phyloP scores from a whole-genome alignment of 1,284 basidiomycete genomes.

The Wolfiporia cocos region DNA sequence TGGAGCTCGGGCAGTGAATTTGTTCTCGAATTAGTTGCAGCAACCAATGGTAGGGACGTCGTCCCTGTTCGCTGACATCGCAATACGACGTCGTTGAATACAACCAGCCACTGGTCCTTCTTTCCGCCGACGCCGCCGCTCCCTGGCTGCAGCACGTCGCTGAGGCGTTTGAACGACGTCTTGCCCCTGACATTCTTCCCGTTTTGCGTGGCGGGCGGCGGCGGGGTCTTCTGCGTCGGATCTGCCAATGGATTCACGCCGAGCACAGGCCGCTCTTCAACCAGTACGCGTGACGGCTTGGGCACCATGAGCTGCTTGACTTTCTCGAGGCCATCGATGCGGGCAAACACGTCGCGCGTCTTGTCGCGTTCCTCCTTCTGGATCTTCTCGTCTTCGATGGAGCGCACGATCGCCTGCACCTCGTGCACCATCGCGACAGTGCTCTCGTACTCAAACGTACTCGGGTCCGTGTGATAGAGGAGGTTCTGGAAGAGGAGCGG shows the following conservation, averaged over 20 bases:
- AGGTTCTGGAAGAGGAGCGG: slow-evolving; percentile 96
- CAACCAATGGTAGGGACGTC: slow-evolving; percentile 80
- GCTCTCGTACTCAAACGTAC: slow-evolving; percentile 95
- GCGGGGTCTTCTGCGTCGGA: slow-evolving; percentile 31
- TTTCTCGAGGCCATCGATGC: slow-evolving; percentile 93
- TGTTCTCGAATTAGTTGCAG: slow-evolving; percentile 60
- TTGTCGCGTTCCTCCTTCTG: slow-evolving; percentile 93
- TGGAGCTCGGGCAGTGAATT: slow-evolving; percentile 76
- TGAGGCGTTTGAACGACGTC: slow-evolving; percentile 79
- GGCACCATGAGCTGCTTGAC: slow-evolving; percentile 84
- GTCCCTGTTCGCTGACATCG: slow-evolving; percentile 88
- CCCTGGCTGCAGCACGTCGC: slow-evolving; percentile 63
- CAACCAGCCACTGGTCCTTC: slow-evolving; percentile 90
- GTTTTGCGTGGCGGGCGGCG: slow-evolving; percentile 44
- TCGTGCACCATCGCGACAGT: slow-evolving; percentile 96
- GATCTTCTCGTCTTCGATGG: slow-evolving; percentile 97
- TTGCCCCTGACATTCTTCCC: slow-evolving; percentile 67
- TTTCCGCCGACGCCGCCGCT: slow-evolving; percentile 59
- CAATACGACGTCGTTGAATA: slow-evolving; percentile 93
- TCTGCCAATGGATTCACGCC: slow-evolving; percentile 19
- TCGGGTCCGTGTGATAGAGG: slow-evolving; percentile 95
- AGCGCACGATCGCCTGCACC: slow-evolving; percentile 91
- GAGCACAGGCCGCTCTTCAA: slow-evolving; percentile 65
- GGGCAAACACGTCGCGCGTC: slow-evolving; percentile 90
- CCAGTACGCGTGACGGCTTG: slow-evolving; percentile 81